Evolutionary conservation across 257 asterid species (phyloP).

Genomic region (Scutellaria barbata): DNA sequence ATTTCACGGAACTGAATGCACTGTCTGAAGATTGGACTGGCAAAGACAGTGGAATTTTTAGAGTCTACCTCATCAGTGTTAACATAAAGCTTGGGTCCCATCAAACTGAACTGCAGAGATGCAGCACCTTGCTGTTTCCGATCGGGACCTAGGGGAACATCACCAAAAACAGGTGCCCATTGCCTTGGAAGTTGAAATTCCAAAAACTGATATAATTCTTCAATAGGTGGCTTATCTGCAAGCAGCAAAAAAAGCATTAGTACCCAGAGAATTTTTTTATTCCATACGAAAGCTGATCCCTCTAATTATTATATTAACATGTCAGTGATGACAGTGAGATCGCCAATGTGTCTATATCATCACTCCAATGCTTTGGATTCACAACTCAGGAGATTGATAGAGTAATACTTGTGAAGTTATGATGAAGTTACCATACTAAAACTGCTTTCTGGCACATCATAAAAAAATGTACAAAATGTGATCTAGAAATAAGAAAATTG

Average conservation of each 20-base stretch:
- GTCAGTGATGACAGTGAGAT: slow-evolving; percentile 17
- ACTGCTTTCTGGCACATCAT: slow-evolving; percentile 10
- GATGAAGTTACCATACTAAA: not conserved
- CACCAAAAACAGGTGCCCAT: slow-evolving; percentile 89
- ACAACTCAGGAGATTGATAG: slow-evolving; percentile 2
- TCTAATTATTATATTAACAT: slow-evolving; percentile 10
- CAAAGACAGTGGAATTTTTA: not conserved
- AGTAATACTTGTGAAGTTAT: slow-evolving; percentile 1
- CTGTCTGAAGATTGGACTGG: slow-evolving; percentile 9
- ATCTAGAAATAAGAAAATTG: slow-evolving; percentile 5
- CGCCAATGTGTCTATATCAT: not conserved
- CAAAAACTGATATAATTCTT: slow-evolving; percentile 73
- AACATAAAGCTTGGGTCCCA: slow-evolving; percentile 85
- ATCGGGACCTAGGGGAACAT: slow-evolving; percentile 75
- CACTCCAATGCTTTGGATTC: slow-evolving; percentile 8
- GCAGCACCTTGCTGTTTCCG: slow-evolving; percentile 68
- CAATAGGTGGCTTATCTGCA: slow-evolving; percentile 84
- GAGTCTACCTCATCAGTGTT: slow-evolving; percentile 61
- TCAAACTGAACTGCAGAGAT: slow-evolving; percentile 77
- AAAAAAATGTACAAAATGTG: not conserved
- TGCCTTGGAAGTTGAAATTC: slow-evolving; percentile 83
- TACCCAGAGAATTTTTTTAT: slow-evolving; percentile 2
- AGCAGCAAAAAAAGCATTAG: slow-evolving; percentile 22
- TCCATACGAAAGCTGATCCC: slow-evolving; percentile 20
- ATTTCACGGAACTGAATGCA: slow-evolving; percentile 25